Evolutionary conservation across 208 protist genomes (phyloP).

Genomic region (Crithidia fasciculata): DNA sequence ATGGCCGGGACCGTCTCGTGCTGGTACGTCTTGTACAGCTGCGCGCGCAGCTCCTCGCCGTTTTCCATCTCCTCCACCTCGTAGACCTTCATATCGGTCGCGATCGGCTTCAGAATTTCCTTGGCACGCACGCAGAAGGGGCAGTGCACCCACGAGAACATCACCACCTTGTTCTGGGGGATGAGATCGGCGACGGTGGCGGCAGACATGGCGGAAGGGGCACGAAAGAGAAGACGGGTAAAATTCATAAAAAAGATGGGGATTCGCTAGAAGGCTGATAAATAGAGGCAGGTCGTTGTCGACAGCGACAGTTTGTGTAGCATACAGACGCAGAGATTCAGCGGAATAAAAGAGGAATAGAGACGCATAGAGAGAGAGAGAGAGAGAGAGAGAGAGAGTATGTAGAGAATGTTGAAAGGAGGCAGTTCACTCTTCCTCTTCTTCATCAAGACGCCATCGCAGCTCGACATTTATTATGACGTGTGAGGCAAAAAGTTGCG

Average conservation of each 20-base stretch:
- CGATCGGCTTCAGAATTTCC: constrained; percentile 53
- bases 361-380: neutral
- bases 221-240: constrained; percentile 3
- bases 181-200: constrained; percentile 51
- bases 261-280: too few species aligned
- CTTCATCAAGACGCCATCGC: too few species aligned
- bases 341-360: neutral
- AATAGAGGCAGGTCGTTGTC: too few species aligned
- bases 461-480: too few species aligned
- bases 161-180: constrained; percentile 56
- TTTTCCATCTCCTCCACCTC: constrained; percentile 58
- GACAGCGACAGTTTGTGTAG: too few species aligned
- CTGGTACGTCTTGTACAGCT: constrained; percentile 50
- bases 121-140: constrained; percentile 68
- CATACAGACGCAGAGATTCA: neutral
- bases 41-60: constrained; percentile 56
- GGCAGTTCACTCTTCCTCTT: too few species aligned
- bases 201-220: constrained; percentile 17
- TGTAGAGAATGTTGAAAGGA: neutral
- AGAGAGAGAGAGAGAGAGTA: neutral
- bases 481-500: too few species aligned
- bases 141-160: constrained; percentile 74
- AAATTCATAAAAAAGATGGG: neutral
- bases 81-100: constrained; percentile 58
- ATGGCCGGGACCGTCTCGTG: constrained; percentile 83